These are phyloP conservation scores for Syzygium jambos DNA, from an alignment of 345 rosid genomes.

Conservation along the genomic window DNA sequence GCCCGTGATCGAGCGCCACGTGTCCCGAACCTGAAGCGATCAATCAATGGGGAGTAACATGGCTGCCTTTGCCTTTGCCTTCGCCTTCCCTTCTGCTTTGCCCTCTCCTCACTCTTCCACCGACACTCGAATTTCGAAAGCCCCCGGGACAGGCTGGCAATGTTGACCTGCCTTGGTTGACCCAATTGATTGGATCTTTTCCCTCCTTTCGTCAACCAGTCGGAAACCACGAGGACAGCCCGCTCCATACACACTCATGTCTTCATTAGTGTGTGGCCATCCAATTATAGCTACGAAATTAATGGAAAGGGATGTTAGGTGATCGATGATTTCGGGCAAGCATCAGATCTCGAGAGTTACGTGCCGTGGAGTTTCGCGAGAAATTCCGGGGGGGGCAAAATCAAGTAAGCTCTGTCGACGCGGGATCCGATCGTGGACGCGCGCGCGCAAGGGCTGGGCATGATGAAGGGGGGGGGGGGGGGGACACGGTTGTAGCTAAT, in stretches of 20 bases:
- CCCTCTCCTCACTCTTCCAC: background rate
- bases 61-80: background rate
- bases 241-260: background rate
- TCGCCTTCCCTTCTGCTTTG: background rate
- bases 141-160: background rate
- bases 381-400: background rate
- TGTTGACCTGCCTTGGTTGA: background rate
- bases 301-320: background rate
- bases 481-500: background rate
- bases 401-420: background rate
- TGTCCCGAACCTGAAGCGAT: background rate
- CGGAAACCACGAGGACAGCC: background rate
- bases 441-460: accelerated
- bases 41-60: background rate
- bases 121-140: background rate
- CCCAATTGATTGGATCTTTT: background rate
- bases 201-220: background rate
- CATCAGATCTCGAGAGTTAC: too few species aligned
- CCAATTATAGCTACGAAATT: background rate
- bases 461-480: too few species aligned
- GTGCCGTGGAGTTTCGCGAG: background rate
- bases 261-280: background rate
- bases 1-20: background rate
- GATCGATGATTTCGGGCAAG: background rate
- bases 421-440: accelerated